Evolutionary conservation across 352 stramenopile species (phyloP), one percentile per base, ranked within the genome.

Genomic region (Plasmopara viticola): DNA sequence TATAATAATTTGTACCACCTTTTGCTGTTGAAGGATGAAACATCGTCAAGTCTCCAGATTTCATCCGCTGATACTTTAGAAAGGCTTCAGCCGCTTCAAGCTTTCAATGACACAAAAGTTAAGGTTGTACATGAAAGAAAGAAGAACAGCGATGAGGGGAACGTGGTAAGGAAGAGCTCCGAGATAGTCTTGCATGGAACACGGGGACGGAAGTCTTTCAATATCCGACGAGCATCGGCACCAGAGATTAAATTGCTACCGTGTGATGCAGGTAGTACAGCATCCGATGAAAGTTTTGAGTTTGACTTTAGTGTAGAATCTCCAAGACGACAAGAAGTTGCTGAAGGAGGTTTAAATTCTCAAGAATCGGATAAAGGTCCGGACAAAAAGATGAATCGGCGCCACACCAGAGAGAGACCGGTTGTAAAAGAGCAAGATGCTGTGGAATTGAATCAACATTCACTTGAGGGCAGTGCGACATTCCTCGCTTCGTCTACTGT

Each of bases 341-440:
- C 40, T 48, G 41, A 12, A 4, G 9, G 28, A 4, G 9, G 29
- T 33, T 13, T 13, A 25, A 49, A 18, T 5, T 51, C 34, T 13
- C 20, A 31, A 20, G 41, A 55, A 25, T 50, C 56, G 15, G 44
- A 59, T 7, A 56, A 69, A 13, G 47, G 56, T 15, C 38, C 62
- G 4, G 51, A 52, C 2, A 50, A 7, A 14, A 58, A 62, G 47
- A 13, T 69, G n/a, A 43, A 45, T 14, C 47, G 38, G n/a, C 15
- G 62, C 29, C 51, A 56, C 13, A 37, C 51, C 38, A 57, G 56
- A n/a, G 61, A 69, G 28, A 48, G 61, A 45, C 58, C 43, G 0
- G 54, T 65, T 39, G 51, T 68, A 52, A 33, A 35, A 35, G 31
- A 35, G 31, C 20, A 25, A 4, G 31, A 35, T 12, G 31, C 7